phyloP scores from a whole-genome alignment of 2,329 filamentous ascomycete species.

The Pseudogymnoascus sp. region DNA sequence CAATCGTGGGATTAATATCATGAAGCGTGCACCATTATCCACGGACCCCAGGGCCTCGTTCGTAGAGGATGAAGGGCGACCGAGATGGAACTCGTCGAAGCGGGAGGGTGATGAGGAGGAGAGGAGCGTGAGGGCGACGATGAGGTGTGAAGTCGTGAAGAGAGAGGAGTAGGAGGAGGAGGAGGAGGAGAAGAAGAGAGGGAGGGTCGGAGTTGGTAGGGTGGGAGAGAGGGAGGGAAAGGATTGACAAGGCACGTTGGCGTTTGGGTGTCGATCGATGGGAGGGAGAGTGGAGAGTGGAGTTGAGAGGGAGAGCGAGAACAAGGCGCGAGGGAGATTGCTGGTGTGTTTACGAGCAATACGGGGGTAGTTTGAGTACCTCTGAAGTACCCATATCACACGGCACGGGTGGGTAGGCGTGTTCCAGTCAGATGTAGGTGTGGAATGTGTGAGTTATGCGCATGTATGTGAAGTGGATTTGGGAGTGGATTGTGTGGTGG shows the following conservation, averaged over 20 bases:
- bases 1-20: not conserved
- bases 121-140: not conserved
- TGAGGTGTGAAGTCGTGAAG: slow-evolving; percentile 5
- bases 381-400: not conserved
- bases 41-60: not conserved
- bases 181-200: not conserved
- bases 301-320: not conserved
- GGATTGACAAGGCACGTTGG: slow-evolving; percentile 4
- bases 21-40: slow-evolving; percentile 9
- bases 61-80: not conserved
- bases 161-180: not conserved
- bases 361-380: not conserved
- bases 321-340: not conserved
- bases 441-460: not conserved
- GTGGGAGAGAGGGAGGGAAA: not conserved
- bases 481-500: not conserved
- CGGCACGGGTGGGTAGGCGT: not conserved
- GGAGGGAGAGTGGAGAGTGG: not conserved
- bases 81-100: slow-evolving; percentile 1
- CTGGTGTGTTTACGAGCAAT: not conserved
- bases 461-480: not conserved
- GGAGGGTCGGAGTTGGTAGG: not conserved
- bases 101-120: not conserved
- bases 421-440: not conserved
- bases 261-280: not conserved